A percentile compares a stretch with the other conserved stretches of the same genome.
phyloP scores from a whole-genome alignment of 768 basidiomycete genomes.

The Hebeloma cylindrosporum region DNA sequence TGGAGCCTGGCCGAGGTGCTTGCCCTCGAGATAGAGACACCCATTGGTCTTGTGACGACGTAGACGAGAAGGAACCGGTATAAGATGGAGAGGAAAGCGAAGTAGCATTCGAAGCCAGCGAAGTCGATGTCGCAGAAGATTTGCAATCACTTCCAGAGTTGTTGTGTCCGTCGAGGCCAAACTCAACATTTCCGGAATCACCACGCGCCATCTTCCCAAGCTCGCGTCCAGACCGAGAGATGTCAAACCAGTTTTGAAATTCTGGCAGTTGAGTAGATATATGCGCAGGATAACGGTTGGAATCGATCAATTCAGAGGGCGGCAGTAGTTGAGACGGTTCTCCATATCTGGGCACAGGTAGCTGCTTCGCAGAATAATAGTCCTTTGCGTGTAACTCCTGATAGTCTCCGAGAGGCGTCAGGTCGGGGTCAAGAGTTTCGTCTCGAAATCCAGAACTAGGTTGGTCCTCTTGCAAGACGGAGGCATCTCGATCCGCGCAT shows the following conservation, averaged over 20 bases:
- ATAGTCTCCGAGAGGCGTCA: not conserved
- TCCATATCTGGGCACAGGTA: not conserved
- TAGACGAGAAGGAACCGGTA: not conserved
- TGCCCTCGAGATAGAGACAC: slow-evolving; percentile 10
- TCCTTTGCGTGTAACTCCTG: not conserved
- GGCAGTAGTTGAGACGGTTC: not conserved
- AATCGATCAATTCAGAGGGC: not conserved
- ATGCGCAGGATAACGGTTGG: slow-evolving; percentile 2
- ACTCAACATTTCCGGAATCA: too few relatives aligned
- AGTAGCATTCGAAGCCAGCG: slow-evolving; percentile 1
- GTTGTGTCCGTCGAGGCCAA: too few relatives aligned
- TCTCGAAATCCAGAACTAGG: not conserved
- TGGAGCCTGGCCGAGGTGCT: too few relatives aligned
- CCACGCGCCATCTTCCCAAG: not conserved
- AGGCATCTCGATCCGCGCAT: not conserved
- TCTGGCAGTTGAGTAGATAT: slow-evolving; percentile 2
- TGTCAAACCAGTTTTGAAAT: not conserved
- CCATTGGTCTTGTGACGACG: not conserved
- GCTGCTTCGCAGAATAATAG: not conserved
- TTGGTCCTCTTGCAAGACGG: not conserved
- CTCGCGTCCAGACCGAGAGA: not conserved
- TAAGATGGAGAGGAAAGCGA: not conserved
- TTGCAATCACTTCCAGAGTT: not conserved
- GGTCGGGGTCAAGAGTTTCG: not conserved
- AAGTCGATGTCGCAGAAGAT: not conserved